Conservation (phyloP, 2,329 filamentous ascomycete genomes). For the Pseudocercospora fuligena region DNA sequence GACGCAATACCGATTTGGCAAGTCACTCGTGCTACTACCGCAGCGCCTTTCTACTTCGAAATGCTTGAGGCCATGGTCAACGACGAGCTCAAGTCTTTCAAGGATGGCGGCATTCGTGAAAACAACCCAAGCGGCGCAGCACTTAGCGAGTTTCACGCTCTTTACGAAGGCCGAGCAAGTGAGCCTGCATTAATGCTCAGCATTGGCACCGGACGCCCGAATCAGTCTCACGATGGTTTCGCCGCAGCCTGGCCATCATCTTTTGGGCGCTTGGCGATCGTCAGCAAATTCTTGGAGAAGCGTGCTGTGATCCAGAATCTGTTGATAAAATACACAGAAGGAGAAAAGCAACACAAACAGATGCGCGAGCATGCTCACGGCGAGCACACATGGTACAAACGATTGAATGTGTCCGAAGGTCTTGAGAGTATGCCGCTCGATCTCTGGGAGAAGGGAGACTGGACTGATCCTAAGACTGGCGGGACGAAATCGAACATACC, state of each 20-base stretch:
- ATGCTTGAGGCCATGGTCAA: slow-evolving; percentile 52
- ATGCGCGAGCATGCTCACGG: slow-evolving; percentile 54
- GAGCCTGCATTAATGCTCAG: slow-evolving; percentile 53
- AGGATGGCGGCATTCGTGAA: slow-evolving; percentile 57
- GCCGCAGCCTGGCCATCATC: slow-evolving; percentile 52
- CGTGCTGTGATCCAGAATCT: slow-evolving; percentile 56
- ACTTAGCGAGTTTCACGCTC: slow-evolving; percentile 52
- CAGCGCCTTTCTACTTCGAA: slow-evolving; percentile 59
- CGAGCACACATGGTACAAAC: slow-evolving; percentile 57
- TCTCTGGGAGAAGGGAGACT: slow-evolving; percentile 51
- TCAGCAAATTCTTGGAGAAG: slow-evolving; percentile 55
- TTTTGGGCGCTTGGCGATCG: slow-evolving; percentile 46
- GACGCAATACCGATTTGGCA: slow-evolving; percentile 56
- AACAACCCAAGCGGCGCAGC: slow-evolving; percentile 57
- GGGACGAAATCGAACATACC: slow-evolving; percentile 33
- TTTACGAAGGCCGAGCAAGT: slow-evolving; percentile 48
- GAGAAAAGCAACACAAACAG: slow-evolving; percentile 53
- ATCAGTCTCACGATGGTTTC: slow-evolving; percentile 52
- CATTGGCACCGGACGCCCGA: slow-evolving; percentile 53
- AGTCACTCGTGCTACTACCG: slow-evolving; percentile 58
- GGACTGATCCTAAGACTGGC: slow-evolving; percentile 33
- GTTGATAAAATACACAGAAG: slow-evolving; percentile 58
- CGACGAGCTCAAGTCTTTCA: slow-evolving; percentile 49
- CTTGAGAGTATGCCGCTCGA: slow-evolving; percentile 54
- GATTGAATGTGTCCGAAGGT: slow-evolving; percentile 53